Percentiles rank a stretch among this genome's conserved stretches.
These are phyloP conservation scores for Calendula officinalis DNA, from an alignment of 129 eudicot genomes.

Conservation along the genomic window DNA sequence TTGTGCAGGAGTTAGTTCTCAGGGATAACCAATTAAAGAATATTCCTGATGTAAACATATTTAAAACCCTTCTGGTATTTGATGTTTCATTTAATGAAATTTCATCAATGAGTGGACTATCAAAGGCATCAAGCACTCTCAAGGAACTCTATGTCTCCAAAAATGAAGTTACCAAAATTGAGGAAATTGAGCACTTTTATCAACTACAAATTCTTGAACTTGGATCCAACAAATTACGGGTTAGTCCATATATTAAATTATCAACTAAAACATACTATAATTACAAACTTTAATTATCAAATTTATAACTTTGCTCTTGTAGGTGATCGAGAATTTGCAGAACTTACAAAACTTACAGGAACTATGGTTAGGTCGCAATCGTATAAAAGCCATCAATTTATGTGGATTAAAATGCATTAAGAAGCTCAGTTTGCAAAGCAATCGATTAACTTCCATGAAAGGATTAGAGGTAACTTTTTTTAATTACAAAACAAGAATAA, in stretches of 20 bases:
- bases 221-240: slow-evolving; percentile 94
- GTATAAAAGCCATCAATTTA: slow-evolving; percentile 66
- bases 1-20: slow-evolving; percentile 78
- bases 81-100: slow-evolving; percentile 95
- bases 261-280: no score
- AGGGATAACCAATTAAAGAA: slow-evolving; percentile 89
- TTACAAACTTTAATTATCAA: neutral
- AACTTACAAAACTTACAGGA: slow-evolving; percentile 69
- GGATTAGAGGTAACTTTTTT: slow-evolving; percentile 72
- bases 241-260: slow-evolving; percentile 18
- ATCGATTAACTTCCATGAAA: slow-evolving; percentile 78
- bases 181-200: slow-evolving; percentile 92
- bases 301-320: slow-evolving; percentile 15
- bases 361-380: slow-evolving; percentile 94
- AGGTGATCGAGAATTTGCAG: slow-evolving; percentile 90
- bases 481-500: neutral
- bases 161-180: slow-evolving; percentile 85
- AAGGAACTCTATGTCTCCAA: slow-evolving; percentile 95
- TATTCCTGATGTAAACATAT: slow-evolving; percentile 88
- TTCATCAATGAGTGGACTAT: slow-evolving; percentile 67
- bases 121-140: slow-evolving; percentile 72
- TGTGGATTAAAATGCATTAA: slow-evolving; percentile 91
- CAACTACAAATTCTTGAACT: slow-evolving; percentile 88
- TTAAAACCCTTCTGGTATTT: slow-evolving; percentile 72
- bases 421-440: slow-evolving; percentile 96